Base-by-base conservation (phyloP, 2,329 filamentous ascomycete species). In the Fusarium sp. region DNA sequence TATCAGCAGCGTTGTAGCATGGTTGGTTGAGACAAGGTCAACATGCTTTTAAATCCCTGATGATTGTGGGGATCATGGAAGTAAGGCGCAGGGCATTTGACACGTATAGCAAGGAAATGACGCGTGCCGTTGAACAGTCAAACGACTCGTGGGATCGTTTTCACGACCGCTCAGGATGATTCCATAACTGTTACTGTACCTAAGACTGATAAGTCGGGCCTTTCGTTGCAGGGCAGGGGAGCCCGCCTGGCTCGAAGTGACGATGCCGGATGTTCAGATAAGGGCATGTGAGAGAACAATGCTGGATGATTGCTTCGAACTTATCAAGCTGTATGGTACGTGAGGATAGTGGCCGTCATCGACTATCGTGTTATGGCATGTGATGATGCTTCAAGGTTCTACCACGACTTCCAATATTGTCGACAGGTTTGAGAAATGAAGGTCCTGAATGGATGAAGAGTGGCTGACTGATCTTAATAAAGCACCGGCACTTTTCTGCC, bases 341-440 rank as follows among this genome's bases (percentile, higher is more conserved):
- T 52, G 49, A 37, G n/a, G 49, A 32, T 52, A 42, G 16, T 58
- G 13, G 21, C 19, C 50, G 50, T 38, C 30, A 23, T 47, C 25
- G 47, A 60, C 68, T 44, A 50, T 35, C 16, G 49, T 19, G 16
- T 52, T 52, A 38, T 30, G 38, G 52, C 74, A 76, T 73, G 73
- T 73, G 69, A 75, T 44, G 33, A 69, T 53, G 25, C 21, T 28
- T 52, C 21, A 32, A 53, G 47, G 23, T 49, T 46, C 49, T 40
- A 18, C 18, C 7, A 37, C 32, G n/a, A 28, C 37, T n/a, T 28
- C 46, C 43, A 33, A 67, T 54, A n/a, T 43, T 60, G 40, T 47
- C 42, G 46, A 52, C 47, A 23, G n/a, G 44, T 19, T 44, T 54
- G 33, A 52, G 38, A 43, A 47, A 43, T 11, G 33, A 43, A 42